Percentiles rank a stretch among this genome's conserved stretches.
Conservation (phyloP, 176 grass and related monocot genomes). For the Juncus effusus region DNA sequence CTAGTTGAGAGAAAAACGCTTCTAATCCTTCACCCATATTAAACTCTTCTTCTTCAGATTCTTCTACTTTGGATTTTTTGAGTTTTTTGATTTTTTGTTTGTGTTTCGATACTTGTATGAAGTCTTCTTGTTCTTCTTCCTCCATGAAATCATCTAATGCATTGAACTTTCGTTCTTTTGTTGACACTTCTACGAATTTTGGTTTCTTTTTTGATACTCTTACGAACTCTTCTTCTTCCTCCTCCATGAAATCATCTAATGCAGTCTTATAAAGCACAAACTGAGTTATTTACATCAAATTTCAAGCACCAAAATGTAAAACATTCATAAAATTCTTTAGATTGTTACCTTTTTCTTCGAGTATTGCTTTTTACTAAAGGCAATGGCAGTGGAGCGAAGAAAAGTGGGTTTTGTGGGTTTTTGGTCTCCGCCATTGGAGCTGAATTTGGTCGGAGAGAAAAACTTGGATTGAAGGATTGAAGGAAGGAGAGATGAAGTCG, state of each 20-base stretch:
- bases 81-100: background rate
- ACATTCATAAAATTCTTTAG: too few species aligned
- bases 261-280: background rate
- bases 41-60: constrained; percentile 16
- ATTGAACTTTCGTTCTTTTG: constrained; percentile 4
- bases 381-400: constrained; percentile 16
- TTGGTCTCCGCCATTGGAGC: background rate
- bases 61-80: constrained; percentile 19
- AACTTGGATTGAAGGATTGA: constrained; percentile 1
- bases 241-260: constrained; percentile 21
- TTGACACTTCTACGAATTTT: background rate
- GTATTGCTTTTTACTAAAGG: constrained; percentile 14
- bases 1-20: constrained; percentile 71
- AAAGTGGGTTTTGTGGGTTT: background rate
- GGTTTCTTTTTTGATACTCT: background rate
- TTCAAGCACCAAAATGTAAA: background rate
- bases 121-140: constrained; percentile 16
- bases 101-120: background rate
- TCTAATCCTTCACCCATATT: constrained; percentile 51
- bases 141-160: constrained; percentile 30
- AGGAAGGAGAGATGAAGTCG: constrained; percentile 11
- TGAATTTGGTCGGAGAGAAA: background rate
- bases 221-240: constrained; percentile 9
- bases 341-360: constrained; percentile 26
- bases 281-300: background rate